These are phyloP conservation scores for Monosporozyma unispora DNA, from an alignment of 805 yeast species.

Conservation along the genomic window DNA sequence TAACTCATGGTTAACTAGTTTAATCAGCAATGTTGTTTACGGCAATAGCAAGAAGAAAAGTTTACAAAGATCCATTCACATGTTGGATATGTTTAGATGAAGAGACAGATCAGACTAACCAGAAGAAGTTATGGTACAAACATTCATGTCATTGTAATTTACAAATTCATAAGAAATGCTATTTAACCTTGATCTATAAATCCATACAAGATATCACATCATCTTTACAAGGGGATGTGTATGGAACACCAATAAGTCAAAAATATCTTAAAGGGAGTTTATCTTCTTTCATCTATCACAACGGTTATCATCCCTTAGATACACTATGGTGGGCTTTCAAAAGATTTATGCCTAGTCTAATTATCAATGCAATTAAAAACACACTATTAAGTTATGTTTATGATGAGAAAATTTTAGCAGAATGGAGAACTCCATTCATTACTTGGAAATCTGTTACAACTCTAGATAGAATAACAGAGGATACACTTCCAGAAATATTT, in stretches of 20 bases:
- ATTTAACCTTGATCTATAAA: conserved; percentile 17
- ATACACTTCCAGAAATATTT: not conserved
- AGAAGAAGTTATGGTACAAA: conserved; percentile 14
- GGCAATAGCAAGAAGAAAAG: not conserved
- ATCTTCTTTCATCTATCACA: not conserved
- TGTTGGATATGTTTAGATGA: conserved; percentile 29
- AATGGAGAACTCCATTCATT: not conserved
- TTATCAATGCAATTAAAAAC: not conserved
- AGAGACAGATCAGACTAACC: conserved; percentile 7
- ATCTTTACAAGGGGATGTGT: not conserved
- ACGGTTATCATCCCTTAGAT: not conserved
- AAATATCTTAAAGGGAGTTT: not conserved
- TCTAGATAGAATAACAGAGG: not conserved
- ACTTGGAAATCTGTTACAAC: not conserved
- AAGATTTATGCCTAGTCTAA: not conserved
- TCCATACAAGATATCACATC: not conserved
- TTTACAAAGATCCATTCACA: conserved; percentile 5
- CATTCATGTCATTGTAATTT: conserved; percentile 27
- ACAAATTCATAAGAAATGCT: conserved; percentile 25
- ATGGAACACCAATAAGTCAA: not conserved
- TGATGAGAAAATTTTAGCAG: not conserved
- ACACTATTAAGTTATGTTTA: not conserved
- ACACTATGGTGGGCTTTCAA: not conserved
- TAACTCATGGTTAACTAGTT: not conserved
- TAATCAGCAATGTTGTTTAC: conserved; percentile 1